A percentile compares a stretch with the other conserved stretches of the same genome.
These are phyloP conservation scores for Malus domestica DNA, from an alignment of 306 rosid species.

Conservation along the genomic window DNA sequence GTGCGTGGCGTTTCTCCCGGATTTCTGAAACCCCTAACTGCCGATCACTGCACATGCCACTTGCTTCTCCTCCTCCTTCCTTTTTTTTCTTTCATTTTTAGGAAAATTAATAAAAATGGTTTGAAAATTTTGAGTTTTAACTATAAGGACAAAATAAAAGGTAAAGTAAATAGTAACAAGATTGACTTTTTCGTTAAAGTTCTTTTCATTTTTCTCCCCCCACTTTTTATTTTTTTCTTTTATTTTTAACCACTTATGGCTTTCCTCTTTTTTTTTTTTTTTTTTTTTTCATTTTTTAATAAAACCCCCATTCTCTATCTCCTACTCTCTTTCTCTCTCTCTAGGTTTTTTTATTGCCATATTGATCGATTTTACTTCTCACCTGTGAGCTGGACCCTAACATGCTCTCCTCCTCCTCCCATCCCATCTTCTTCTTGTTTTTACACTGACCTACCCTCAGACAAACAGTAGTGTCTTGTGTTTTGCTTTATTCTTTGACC, in stretches of 20 bases:
- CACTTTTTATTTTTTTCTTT: neutral
- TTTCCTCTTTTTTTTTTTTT: neutral
- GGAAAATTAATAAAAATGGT: too few species aligned
- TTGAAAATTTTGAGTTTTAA: too few species aligned
- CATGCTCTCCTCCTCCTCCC: neutral
- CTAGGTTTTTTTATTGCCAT: neutral
- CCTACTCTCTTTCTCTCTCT: neutral
- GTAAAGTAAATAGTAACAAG: too few species aligned
- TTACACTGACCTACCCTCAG: neutral
- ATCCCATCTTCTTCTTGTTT: neutral
- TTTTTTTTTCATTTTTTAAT: neutral
- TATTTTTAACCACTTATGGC: neutral
- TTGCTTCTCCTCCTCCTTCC: neutral
- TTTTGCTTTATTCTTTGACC: neutral
- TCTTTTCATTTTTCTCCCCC: neutral
- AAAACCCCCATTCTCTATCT: too few species aligned
- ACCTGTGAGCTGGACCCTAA: constrained; percentile 1
- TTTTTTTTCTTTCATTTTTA: neutral
- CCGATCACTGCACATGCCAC: constrained; percentile 29
- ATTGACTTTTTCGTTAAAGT: too few species aligned
- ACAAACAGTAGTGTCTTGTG: neutral
- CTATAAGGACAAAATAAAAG: too few species aligned
- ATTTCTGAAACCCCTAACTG: constrained; percentile 22
- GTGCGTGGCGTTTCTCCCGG: constrained; percentile 30
- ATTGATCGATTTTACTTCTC: neutral